These are phyloP conservation scores for Ecytonucleospora hepatopenaei DNA, from an alignment of 371 early-diverging fungal genomes.

Conservation along the genomic window DNA sequence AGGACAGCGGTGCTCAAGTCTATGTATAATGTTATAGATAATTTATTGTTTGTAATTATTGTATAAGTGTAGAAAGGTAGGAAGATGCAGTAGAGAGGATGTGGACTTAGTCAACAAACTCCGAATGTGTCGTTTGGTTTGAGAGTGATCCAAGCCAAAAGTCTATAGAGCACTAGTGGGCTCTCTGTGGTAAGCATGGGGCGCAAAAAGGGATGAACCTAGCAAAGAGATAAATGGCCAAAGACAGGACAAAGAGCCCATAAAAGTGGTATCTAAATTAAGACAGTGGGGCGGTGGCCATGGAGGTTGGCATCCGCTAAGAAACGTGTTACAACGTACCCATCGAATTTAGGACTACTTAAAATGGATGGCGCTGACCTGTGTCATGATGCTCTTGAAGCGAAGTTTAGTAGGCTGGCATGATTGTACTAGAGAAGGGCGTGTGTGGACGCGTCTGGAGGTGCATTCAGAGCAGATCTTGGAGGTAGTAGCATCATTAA, in stretches of 20 bases:
- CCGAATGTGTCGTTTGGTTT: conserved; percentile 1
- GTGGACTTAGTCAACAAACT: conserved; percentile 11
- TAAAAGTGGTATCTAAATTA: conserved; percentile 10
- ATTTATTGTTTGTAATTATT: no score
- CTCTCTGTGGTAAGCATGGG: conserved; percentile 26
- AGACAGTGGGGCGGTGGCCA: conserved; percentile 45
- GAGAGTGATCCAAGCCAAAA: not conserved
- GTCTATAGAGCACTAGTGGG: conserved; percentile 18
- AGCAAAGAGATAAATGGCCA: conserved; percentile 5
- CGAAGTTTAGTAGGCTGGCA: conserved; percentile 14
- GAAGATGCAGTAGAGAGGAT: conserved; percentile 8
- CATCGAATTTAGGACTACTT: conserved; percentile 19
- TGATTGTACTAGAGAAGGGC: conserved; percentile 7
- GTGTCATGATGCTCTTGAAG: conserved; percentile 6
- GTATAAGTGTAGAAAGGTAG: no score
- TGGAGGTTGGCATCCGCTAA: conserved; percentile 43
- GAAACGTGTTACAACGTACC: conserved; percentile 46
- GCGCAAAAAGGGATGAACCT: conserved; percentile 30
- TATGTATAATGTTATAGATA: no score
- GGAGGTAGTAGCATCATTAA: conserved; percentile 23
- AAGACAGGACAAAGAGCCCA: not conserved
- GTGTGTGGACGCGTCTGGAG: conserved; percentile 16
- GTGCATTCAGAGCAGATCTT: conserved; percentile 21
- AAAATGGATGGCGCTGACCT: conserved; percentile 33
- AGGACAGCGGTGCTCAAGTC: conserved; percentile 29